Base-by-base conservation (phyloP, 306 rosid species). In the Castanopsis chinensis region DNA sequence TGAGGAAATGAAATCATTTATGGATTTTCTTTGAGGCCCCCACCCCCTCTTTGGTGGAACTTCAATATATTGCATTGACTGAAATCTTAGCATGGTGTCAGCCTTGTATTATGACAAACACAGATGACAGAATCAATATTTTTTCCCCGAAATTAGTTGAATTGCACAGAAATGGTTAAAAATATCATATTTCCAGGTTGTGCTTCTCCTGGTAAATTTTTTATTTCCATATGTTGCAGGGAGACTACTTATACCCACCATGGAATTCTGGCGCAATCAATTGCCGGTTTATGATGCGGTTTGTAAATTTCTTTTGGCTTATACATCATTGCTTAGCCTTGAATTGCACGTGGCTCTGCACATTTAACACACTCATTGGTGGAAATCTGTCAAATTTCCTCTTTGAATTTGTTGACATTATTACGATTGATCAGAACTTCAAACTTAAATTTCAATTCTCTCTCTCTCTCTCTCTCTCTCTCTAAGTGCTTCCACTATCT, bases 211-310 rank as follows among this genome's bases (percentile, higher is more conserved):
- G 35, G n/a, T 61, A 53, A 19, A 35, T 75, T 69, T 69, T 27
- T 69, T 28, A 30, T 51, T 59, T 73, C 28, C 41, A 2, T 69
- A 37, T 86, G 78, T 78, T 87, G 77, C 88, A 91, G 98, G 97
- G 65, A 88, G 97, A 82, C 58, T 86, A 59, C 90, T 88, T 76
- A 58, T 92, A 55, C 98, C 91, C 5, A 59, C 92, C 27, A 59
- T 93, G 76, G 95, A 93, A 82, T 93, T 91, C 87, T 93, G 98
- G 98, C 93, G 93, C 82, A 93, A 93, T 80, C 96, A 91, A 68
- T 28, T 79, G 73, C 89, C 96, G 10, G 76, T 94, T 78, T 94
- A 90, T 84, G 87, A 88, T 73, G 71, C 72, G 90, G 98, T 94
- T 76, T 71, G 90, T 87, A 72, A 53, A 58, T 13, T 80, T 23